Base-by-base conservation (phyloP, 805 yeast genomes). In the Nakazawaea molendinolei region DNA sequence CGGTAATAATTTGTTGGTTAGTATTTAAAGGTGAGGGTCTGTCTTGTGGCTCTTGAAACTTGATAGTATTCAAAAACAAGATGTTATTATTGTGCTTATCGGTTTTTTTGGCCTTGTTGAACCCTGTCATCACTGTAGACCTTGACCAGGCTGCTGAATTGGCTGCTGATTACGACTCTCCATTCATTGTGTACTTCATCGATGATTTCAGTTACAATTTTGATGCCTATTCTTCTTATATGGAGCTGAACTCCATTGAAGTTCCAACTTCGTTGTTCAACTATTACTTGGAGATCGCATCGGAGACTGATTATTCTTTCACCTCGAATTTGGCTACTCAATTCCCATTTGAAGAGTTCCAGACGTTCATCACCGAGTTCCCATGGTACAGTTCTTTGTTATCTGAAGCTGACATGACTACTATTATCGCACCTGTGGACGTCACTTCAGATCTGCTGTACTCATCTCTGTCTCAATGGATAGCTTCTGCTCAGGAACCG, bases 311-410 rank as follows among this genome's bases (percentile, higher is more conserved):
- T 13, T 31, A 31, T 5, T 40, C 40, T 4, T 46, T 49, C 18
- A 51, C 55, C 3, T 50, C 58, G 3, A 25, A 53, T 17, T 40
- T 55, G 24, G 40, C 48, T 8, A 42, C 44, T n/a, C 29, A 34
- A 1, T 60, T 60, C 36, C 67, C 66, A 18, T 48, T 58, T 37
- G 44, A 52, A 2, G 53, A 46, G 7, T 60, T 60, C 38, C 20
- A 49, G n/a, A 53, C 60, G 2, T 56, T 47, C 28, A 43, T 55
- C 13, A 39, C 53, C 5, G 52, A 47, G 4, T 56, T 61, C 35
- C 63, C 63, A 1, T 58, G 65, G 64, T 53, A 58, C 32, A 22
- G 50, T 3, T 42, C 51, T 2, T 39, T 58, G 27, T 34, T 60
- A 7, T 14, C 36, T 2, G 52, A 42, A 2, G 59, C 47, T 3